Percentiles rank a stretch among this genome's conserved stretches.
Evolutionary conservation across 768 basidiomycete genomes (phyloP).

Genomic region (Lactarius vividus): DNA sequence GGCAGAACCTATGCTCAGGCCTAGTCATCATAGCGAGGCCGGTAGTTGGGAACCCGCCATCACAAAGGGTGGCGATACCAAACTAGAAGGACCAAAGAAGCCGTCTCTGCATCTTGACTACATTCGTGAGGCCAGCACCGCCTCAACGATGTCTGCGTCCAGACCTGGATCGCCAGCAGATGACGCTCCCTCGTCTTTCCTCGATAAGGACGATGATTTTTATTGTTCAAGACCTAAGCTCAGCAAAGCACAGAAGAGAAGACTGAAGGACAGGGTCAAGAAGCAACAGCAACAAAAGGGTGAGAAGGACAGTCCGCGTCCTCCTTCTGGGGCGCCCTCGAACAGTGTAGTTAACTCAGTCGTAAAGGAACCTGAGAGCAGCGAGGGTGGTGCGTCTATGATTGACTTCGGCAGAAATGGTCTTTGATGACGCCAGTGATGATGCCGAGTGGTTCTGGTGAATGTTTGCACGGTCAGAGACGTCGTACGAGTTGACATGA

Average conservation of each 20-base stretch:
- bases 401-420: not conserved
- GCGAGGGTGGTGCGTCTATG: constrained; percentile 2
- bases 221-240: not conserved
- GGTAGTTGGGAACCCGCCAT: not conserved
- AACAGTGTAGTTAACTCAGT: constrained; percentile 8
- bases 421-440: not conserved
- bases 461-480: not conserved
- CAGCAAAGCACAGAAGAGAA: not conserved
- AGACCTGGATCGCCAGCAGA: not conserved
- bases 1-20: not conserved
- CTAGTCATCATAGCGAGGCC: not conserved
- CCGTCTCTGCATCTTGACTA: not conserved
- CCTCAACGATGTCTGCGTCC: constrained; percentile 3
- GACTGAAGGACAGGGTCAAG: not conserved
- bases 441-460: not conserved
- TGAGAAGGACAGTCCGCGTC: constrained; percentile 11
- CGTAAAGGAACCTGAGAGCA: constrained; percentile 11
- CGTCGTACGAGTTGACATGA: not conserved
- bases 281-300: constrained; percentile 7
- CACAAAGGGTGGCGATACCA: not conserved
- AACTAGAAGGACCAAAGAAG: not conserved
- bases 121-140: constrained; percentile 8
- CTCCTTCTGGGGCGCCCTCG: not conserved
- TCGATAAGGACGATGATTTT: not conserved
- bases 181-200: not conserved